A percentile compares a stretch with the other conserved stretches of the same genome.
Conservation (phyloP, 2,329 filamentous ascomycete genomes). For the Aspergillus ustus region DNA sequence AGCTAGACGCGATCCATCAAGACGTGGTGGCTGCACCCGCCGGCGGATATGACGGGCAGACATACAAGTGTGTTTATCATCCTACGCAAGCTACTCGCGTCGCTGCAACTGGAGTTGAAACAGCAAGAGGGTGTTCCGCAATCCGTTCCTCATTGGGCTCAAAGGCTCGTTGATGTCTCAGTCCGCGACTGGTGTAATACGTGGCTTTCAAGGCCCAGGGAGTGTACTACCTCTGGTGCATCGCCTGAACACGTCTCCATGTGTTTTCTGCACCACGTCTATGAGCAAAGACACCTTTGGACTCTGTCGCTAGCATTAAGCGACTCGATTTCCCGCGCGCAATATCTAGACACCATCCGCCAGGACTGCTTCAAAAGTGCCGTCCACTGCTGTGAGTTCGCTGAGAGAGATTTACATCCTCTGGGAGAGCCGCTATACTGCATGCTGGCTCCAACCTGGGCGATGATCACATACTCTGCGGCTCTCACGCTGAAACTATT, state of each 20-base stretch:
- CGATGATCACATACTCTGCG: constrained; percentile 37
- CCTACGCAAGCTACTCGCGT: constrained; percentile 27
- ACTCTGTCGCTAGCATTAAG: constrained; percentile 34
- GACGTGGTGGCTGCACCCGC: constrained; percentile 34
- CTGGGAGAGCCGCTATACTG: constrained; percentile 36
- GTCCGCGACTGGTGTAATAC: constrained; percentile 29
- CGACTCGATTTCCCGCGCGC: constrained; percentile 13
- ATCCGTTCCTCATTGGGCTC: constrained; percentile 30
- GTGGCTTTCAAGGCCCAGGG: constrained; percentile 25
- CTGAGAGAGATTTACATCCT: constrained; percentile 29
- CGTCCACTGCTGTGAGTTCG: constrained; percentile 33
- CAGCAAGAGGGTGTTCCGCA: constrained; percentile 18
- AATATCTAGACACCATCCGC: constrained; percentile 24
- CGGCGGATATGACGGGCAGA: constrained; percentile 34
- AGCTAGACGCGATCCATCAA: constrained; percentile 30
- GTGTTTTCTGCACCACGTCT: constrained; percentile 32
- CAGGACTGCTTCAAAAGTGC: constrained; percentile 37
- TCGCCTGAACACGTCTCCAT: constrained; percentile 22
- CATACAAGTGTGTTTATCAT: constrained; percentile 36
- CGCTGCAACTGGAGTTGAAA: constrained; percentile 26
- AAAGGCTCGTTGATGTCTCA: constrained; percentile 26
- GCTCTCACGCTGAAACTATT: constrained; percentile 34
- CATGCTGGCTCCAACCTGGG: constrained; percentile 40
- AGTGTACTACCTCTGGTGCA: neutral
- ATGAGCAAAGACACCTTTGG: constrained; percentile 34